Percentiles rank a stretch among this genome's conserved stretches.
Conservation (phyloP, 208 protist genomes). For the Crithidia brevicula region DNA sequence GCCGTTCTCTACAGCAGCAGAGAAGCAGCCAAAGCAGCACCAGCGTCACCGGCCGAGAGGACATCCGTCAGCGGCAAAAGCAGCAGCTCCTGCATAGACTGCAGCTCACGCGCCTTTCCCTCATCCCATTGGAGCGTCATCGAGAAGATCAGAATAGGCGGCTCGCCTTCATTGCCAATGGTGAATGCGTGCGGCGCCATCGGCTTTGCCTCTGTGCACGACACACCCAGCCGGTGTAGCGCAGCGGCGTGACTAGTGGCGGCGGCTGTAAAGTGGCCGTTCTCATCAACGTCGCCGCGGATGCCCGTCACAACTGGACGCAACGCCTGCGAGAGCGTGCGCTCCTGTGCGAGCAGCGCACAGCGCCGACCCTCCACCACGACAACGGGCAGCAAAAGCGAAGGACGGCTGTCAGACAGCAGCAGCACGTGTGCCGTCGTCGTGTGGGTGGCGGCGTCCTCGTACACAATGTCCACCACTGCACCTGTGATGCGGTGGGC, state of each 20-base stretch:
- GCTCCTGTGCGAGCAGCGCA: constrained; percentile 49
- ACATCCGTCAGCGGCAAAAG: constrained; percentile 54
- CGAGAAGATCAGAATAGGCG: constrained; percentile 50
- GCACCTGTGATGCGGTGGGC: constrained; percentile 68
- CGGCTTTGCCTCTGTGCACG: constrained; percentile 18
- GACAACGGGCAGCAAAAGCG: constrained; percentile 58
- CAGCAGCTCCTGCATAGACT: constrained; percentile 14
- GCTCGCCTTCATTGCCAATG: constrained; percentile 67
- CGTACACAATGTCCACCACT: constrained; percentile 61
- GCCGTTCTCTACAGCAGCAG: constrained; percentile 14
- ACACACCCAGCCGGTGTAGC: constrained; percentile 40
- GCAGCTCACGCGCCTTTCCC: constrained; percentile 28
- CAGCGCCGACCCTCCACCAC: constrained; percentile 33
- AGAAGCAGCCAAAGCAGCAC: constrained; percentile 54
- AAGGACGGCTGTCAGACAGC: constrained; percentile 38
- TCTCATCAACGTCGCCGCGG: constrained; percentile 36
- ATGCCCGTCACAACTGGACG: constrained; percentile 43
- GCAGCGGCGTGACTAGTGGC: constrained; percentile 14
- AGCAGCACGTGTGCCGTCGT: constrained; percentile 38
- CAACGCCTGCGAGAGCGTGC: constrained; percentile 41
- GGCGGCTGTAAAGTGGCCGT: constrained; percentile 32
- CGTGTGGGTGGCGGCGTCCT: constrained; percentile 28
- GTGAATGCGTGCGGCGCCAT: constrained; percentile 39
- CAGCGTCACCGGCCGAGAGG: constrained; percentile 46
- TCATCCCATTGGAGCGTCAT: constrained; percentile 25